These are phyloP conservation scores for Backusella circina DNA, from an alignment of 192 early-diverging fungal species.

Conservation along the genomic window DNA sequence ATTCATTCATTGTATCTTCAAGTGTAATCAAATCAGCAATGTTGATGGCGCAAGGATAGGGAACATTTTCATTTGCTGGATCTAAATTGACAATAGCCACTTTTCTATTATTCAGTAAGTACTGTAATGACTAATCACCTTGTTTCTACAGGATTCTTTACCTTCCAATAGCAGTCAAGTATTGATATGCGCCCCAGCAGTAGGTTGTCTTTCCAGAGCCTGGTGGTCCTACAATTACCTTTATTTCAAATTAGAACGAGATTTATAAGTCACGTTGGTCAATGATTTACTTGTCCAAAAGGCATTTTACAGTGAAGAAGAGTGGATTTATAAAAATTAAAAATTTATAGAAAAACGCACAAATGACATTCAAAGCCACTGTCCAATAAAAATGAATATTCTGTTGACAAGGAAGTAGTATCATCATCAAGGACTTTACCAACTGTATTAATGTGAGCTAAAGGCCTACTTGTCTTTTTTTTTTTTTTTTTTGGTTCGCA, in stretches of 20 bases:
- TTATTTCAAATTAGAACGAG: background rate
- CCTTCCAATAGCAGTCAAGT: constrained; percentile 73
- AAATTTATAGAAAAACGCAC: no score
- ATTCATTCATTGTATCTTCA: constrained; percentile 88
- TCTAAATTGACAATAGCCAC: constrained; percentile 95
- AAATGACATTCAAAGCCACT: no score
- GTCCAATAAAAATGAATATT: no score
- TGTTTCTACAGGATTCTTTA: constrained; percentile 20
- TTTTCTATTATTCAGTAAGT: constrained; percentile 38
- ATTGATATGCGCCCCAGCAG: constrained; percentile 88
- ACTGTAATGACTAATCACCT: background rate
- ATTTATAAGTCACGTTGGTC: background rate
- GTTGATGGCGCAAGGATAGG: constrained; percentile 78
- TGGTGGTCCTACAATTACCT: constrained; percentile 93
- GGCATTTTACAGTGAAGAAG: no score
- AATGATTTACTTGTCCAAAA: no score
- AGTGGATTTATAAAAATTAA: no score
- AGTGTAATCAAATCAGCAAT: constrained; percentile 90
- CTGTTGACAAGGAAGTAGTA: no score
- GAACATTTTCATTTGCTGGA: constrained; percentile 90
- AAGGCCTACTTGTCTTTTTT: no score
- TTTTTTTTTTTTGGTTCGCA: no score
- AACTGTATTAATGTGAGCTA: no score
- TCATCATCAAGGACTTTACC: no score
- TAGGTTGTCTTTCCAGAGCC: constrained; percentile 96